Conservation (phyloP, 2,329 filamentous ascomycete genomes). For the Cladobotryum mycophilum region DNA sequence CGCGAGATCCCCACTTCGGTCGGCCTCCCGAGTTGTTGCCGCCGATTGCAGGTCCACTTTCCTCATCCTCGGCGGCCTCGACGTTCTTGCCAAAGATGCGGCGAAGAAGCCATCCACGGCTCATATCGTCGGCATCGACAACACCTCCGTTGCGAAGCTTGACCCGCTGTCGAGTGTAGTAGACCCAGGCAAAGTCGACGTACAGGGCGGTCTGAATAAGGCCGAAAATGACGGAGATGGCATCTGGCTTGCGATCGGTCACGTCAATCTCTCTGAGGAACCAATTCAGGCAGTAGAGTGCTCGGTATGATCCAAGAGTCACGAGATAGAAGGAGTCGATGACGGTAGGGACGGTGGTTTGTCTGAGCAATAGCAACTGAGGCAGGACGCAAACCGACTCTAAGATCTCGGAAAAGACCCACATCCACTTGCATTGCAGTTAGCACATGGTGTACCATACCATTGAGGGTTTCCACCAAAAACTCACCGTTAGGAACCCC, state of each 20-base stretch:
- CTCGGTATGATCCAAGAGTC: conserved; percentile 80
- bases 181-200: conserved; percentile 93
- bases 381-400: conserved; percentile 88
- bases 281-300: conserved; percentile 89
- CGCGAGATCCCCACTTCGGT: conserved; percentile 57
- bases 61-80: conserved; percentile 53
- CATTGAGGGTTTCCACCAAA: background rate
- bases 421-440: conserved; percentile 56
- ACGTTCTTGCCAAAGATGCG: conserved; percentile 63
- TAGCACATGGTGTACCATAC: background rate
- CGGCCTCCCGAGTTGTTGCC: conserved; percentile 28
- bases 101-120: conserved; percentile 76
- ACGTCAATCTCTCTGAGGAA: conserved; percentile 61
- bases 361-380: conserved; percentile 82
- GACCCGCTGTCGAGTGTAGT: conserved; percentile 86
- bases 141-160: conserved; percentile 83
- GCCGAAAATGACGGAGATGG: conserved; percentile 77
- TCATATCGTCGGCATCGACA: conserved; percentile 83
- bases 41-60: conserved; percentile 47
- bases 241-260: conserved; percentile 54
- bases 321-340: conserved; percentile 96
- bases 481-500: conserved; percentile 45
- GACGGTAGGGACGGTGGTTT: conserved; percentile 92
- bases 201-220: conserved; percentile 86
- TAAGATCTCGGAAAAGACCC: conserved; percentile 85